Conservation (phyloP, 495 filamentous ascomycete species). For the Oidiodendron maius region DNA sequence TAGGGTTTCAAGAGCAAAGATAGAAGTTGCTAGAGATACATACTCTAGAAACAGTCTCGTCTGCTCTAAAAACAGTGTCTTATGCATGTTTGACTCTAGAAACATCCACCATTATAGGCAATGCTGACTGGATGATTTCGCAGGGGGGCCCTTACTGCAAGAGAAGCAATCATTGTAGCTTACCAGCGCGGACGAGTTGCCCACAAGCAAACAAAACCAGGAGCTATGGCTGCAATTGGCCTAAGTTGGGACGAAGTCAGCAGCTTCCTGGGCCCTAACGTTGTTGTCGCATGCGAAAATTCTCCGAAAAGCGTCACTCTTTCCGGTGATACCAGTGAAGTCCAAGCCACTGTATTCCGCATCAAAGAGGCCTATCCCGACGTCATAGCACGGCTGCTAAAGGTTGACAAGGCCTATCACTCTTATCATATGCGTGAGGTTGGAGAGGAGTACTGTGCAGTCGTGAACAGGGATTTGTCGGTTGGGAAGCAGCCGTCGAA, state of each 20-base stretch:
- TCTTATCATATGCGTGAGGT: constrained; percentile 52
- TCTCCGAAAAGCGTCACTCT: constrained; percentile 53
- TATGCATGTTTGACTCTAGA: no score
- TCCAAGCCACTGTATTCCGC: constrained; percentile 36
- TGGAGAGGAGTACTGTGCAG: constrained; percentile 27
- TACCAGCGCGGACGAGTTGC: constrained; percentile 31
- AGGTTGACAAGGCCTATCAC: constrained; percentile 57
- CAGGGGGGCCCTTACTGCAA: constrained; percentile 41
- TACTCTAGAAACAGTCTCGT: no score
- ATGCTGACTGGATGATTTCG: no score
- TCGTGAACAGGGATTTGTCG: background rate
- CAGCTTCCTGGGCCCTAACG: constrained; percentile 6
- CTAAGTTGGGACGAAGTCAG: constrained; percentile 34
- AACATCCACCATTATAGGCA: no score
- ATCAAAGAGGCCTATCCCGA: constrained; percentile 32
- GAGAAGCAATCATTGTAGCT: constrained; percentile 46
- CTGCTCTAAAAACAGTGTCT: no score
- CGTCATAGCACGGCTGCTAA: constrained; percentile 44
- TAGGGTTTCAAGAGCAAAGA: no score
- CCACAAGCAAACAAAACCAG: constrained; percentile 10
- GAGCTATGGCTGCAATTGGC: constrained; percentile 48
- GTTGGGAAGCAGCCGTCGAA: constrained; percentile 22
- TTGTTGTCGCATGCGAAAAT: constrained; percentile 46
- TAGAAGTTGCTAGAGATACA: no score
- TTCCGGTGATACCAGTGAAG: constrained; percentile 39